Percentiles rank a stretch among this genome's conserved stretches.
Evolutionary conservation across 306 rosid species (phyloP).

Genomic region (Cicer cuneatum): DNA sequence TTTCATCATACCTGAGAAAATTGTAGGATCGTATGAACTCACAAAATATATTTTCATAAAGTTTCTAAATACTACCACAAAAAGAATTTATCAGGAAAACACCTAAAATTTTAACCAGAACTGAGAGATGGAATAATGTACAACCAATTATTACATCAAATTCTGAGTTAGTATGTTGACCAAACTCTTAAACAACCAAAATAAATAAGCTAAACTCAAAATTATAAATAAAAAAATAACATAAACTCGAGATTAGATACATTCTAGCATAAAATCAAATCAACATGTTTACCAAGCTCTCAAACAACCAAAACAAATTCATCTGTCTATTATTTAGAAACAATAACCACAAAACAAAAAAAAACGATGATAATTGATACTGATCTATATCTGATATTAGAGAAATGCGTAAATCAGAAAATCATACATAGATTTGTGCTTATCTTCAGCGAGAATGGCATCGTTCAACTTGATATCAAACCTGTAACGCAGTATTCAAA

Average conservation of each 20-base stretch:
- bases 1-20: conserved; percentile 74
- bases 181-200: conserved; percentile 4
- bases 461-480: conserved; percentile 75
- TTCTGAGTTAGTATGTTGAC: not conserved
- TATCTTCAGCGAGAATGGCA: conserved; percentile 92
- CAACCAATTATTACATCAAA: conserved; percentile 20
- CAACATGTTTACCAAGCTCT: not conserved
- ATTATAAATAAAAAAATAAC: not conserved
- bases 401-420: not conserved
- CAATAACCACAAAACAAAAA: too few species aligned
- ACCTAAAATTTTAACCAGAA: conserved; percentile 9
- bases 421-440: conserved; percentile 83
- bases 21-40: conserved; percentile 22
- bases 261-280: not conserved
- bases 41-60: conserved; percentile 13
- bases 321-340: too few species aligned
- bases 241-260: not conserved
- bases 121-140: not conserved
- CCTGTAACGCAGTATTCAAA: conserved; percentile 50
- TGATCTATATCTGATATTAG: not conserved
- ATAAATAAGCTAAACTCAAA: not conserved
- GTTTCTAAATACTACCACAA: not conserved
- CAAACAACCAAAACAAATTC: conserved; percentile 10
- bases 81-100: not conserved
- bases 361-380: not conserved